Evolutionary conservation across 257 asterid genomes (phyloP).

Genomic region (Fraxinus excelsior): DNA sequence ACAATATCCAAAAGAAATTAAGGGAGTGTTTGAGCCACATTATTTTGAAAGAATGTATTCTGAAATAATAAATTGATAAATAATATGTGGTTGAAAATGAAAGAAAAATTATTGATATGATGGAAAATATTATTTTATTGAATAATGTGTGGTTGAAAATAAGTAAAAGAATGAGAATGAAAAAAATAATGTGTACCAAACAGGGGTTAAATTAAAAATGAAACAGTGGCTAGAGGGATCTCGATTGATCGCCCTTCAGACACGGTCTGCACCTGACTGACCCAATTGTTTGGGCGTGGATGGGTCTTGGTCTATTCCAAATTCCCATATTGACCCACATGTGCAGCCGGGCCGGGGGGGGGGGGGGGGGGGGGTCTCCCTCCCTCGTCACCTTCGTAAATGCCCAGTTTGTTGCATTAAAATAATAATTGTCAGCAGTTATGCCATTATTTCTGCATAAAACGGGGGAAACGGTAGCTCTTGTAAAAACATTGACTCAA

Average conservation of each 20-base stretch:
- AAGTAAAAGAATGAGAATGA: too few species aligned
- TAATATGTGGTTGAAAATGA: too few species aligned
- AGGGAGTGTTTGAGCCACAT: too few species aligned
- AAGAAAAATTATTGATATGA: too few species aligned
- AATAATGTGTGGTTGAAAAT: too few species aligned
- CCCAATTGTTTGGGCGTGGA: neutral
- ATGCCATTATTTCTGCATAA: neutral
- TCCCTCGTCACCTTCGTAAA: neutral
- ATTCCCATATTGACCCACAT: neutral
- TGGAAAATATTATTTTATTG: too few species aligned
- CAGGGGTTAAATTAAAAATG: too few species aligned
- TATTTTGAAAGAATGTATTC: too few species aligned
- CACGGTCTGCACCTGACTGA: slow-evolving; percentile 36
- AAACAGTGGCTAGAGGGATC: slow-evolving; percentile 10
- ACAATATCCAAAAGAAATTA: too few species aligned
- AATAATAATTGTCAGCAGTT: neutral
- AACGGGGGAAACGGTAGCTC: neutral
- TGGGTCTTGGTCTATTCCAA: neutral
- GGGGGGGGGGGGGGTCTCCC: too few species aligned
- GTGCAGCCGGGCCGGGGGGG: neutral
- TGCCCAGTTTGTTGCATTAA: neutral
- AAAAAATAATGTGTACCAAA: too few species aligned
- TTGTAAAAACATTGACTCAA: neutral
- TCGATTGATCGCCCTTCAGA: slow-evolving; percentile 36
- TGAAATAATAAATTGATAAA: too few species aligned